Percentiles rank a stretch among this genome's conserved stretches.
phyloP scores from a whole-genome alignment of 108 stramenopile genomes.

The Nitzschia sp. region DNA sequence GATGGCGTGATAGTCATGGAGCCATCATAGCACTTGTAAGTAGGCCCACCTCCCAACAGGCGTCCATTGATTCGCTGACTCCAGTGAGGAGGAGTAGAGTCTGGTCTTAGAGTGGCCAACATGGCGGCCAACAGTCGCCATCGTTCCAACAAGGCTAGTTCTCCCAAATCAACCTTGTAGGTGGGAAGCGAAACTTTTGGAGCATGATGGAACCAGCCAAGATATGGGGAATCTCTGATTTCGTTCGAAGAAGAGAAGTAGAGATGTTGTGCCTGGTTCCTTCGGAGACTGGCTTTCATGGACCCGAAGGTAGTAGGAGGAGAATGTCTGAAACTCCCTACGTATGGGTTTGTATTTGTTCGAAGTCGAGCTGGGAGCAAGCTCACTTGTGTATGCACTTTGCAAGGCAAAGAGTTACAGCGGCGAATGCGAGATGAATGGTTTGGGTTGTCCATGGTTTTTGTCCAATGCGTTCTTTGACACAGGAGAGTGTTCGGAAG shows the following conservation, averaged over 20 bases:
- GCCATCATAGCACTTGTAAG: slow-evolving; percentile 1
- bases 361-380: slow-evolving; percentile 6
- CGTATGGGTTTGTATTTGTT: slow-evolving; percentile 46
- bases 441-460: slow-evolving; percentile 32
- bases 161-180: slow-evolving; percentile 16
- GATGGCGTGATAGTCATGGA: not conserved
- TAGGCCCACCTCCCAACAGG: slow-evolving; percentile 40
- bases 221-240: slow-evolving; percentile 37
- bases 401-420: slow-evolving; percentile 22
- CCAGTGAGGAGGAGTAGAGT: slow-evolving; percentile 1
- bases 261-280: slow-evolving; percentile 1
- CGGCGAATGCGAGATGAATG: slow-evolving; percentile 25
- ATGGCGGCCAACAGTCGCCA: slow-evolving; percentile 3
- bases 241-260: slow-evolving; percentile 3
- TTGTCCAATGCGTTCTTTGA: not conserved
- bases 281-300: slow-evolving; percentile 20
- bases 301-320: slow-evolving; percentile 47
- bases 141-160: slow-evolving; percentile 8
- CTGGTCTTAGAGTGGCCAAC: not conserved
- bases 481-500: too few species aligned
- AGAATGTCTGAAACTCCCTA: slow-evolving; percentile 56
- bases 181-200: slow-evolving; percentile 17
- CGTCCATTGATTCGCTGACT: slow-evolving; percentile 29
- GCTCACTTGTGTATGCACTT: slow-evolving; percentile 3
- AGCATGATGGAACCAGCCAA: slow-evolving; percentile 56